Conservation (phyloP, 2,329 filamentous ascomycete genomes). For the Didymella pomorum region DNA sequence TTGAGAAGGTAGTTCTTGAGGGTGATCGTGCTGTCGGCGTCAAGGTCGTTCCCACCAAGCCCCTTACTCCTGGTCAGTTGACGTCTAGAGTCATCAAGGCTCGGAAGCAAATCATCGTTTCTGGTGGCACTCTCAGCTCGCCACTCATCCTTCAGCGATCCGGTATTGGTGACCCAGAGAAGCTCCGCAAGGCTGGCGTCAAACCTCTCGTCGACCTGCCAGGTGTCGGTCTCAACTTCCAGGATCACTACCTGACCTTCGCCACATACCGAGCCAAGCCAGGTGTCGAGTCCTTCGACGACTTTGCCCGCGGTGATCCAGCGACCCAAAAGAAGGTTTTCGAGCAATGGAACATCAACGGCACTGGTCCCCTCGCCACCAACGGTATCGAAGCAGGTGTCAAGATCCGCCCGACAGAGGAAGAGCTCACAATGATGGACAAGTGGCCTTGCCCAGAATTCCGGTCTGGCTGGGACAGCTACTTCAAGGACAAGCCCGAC, state of each 20-base stretch:
- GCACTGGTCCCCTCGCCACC: slow-evolving; percentile 78
- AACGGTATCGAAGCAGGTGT: slow-evolving; percentile 84
- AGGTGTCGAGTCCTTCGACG: slow-evolving; percentile 79
- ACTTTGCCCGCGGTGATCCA: slow-evolving; percentile 77
- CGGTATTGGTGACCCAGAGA: slow-evolving; percentile 75
- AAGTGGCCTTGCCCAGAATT: slow-evolving; percentile 79
- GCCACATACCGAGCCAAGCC: slow-evolving; percentile 76
- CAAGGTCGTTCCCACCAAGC: slow-evolving; percentile 74
- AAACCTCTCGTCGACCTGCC: slow-evolving; percentile 75
- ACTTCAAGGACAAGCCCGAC: slow-evolving; percentile 85
- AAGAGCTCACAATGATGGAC: slow-evolving; percentile 73
- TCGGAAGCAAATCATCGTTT: slow-evolving; percentile 77
- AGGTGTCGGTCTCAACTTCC: slow-evolving; percentile 78
- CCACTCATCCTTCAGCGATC: slow-evolving; percentile 79
- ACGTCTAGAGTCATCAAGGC: slow-evolving; percentile 69
- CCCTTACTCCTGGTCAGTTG: slow-evolving; percentile 63
- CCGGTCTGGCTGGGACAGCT: slow-evolving; percentile 77
- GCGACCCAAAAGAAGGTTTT: slow-evolving; percentile 76
- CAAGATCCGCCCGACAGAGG: slow-evolving; percentile 74
- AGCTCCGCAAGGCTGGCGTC: slow-evolving; percentile 72
- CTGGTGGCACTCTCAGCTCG: slow-evolving; percentile 75
- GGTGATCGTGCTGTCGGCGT: slow-evolving; percentile 76
- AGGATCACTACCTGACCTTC: slow-evolving; percentile 78
- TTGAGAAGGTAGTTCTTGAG: slow-evolving; percentile 78
- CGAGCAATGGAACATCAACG: slow-evolving; percentile 80